A percentile compares a stretch with the other conserved stretches of the same genome.
phyloP scores from a whole-genome alignment of 2,329 filamentous ascomycete genomes.

The Talaromyces sp. region DNA sequence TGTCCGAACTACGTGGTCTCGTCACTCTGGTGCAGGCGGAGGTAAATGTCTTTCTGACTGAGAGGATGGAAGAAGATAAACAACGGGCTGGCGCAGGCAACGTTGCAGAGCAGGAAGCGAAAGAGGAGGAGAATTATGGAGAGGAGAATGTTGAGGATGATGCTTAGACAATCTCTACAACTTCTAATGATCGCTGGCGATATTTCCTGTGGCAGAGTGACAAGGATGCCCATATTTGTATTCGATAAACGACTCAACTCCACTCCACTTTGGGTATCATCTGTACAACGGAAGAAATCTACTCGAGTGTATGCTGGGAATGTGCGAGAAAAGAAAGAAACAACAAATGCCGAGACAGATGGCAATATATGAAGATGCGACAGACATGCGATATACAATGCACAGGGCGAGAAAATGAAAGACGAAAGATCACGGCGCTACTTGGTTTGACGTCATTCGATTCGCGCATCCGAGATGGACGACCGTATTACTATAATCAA shows the following conservation, averaged over 20 bases:
- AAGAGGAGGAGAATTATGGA: conserved; percentile 66
- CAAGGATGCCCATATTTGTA: neutral
- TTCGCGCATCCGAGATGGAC: conserved; percentile 78
- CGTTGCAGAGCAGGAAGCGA: conserved; percentile 38
- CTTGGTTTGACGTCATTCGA: conserved; percentile 27
- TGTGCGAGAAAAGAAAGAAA: conserved; percentile 16
- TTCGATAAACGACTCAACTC: conserved; percentile 9
- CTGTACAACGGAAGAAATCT: conserved; percentile 13
- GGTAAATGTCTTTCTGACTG: conserved; percentile 59
- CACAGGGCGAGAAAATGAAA: neutral
- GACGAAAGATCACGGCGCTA: neutral
- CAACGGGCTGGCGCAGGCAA: conserved; percentile 31
- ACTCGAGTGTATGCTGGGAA: conserved; percentile 3
- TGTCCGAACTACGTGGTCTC: conserved; percentile 50
- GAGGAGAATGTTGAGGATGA: conserved; percentile 74
- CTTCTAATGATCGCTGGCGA: neutral
- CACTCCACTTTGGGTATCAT: conserved; percentile 19
- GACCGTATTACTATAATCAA: conserved; percentile 50
- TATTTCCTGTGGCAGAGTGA: neutral
- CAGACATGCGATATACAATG: neutral
- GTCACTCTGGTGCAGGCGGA: conserved; percentile 54
- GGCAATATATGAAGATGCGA: conserved; percentile 16
- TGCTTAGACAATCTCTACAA: neutral
- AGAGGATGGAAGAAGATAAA: conserved; percentile 62
- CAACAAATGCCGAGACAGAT: conserved; percentile 21